These are phyloP conservation scores for Phytophthora nicotianae DNA, from an alignment of 352 stramenopile species.

Conservation along the genomic window DNA sequence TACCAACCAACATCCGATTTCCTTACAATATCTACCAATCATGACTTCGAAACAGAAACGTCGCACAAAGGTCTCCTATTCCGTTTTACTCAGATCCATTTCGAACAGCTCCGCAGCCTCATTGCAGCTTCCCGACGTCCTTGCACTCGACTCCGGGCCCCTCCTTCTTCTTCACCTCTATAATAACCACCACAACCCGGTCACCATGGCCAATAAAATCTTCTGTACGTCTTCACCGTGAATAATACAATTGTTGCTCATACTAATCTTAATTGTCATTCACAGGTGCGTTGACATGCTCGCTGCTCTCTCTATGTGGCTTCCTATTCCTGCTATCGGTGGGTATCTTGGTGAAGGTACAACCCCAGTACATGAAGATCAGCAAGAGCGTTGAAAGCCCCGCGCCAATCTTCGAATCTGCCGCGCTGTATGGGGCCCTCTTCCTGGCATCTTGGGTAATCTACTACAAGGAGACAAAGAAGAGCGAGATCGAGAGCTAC, in stretches of 20 bases:
- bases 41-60: neutral
- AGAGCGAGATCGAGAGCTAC: constrained; percentile 44
- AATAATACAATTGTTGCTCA: neutral
- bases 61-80: constrained; percentile 31
- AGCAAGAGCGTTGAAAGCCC: constrained; percentile 70
- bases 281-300: constrained; percentile 74
- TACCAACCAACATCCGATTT: constrained; percentile 9
- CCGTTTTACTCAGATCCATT: constrained; percentile 36
- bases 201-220: constrained; percentile 42
- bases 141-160: constrained; percentile 12
- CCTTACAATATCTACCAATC: constrained; percentile 17
- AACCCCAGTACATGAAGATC: constrained; percentile 88
- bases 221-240: constrained; percentile 33
- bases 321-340: constrained; percentile 78
- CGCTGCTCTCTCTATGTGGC: constrained; percentile 72
- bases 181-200: neutral
- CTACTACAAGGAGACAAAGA: constrained; percentile 76
- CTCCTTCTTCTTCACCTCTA: neutral
- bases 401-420: constrained; percentile 73
- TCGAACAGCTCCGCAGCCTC: constrained; percentile 12
- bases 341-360: constrained; percentile 69
- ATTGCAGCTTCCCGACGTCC: constrained; percentile 18
- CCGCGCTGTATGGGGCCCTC: constrained; percentile 69
- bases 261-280: constrained; percentile 1
- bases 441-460: constrained; percentile 73